A percentile compares a stretch with the other conserved stretches of the same genome.
phyloP scores from a whole-genome alignment of 441 rosid genomes.

The Capsella rubella region DNA sequence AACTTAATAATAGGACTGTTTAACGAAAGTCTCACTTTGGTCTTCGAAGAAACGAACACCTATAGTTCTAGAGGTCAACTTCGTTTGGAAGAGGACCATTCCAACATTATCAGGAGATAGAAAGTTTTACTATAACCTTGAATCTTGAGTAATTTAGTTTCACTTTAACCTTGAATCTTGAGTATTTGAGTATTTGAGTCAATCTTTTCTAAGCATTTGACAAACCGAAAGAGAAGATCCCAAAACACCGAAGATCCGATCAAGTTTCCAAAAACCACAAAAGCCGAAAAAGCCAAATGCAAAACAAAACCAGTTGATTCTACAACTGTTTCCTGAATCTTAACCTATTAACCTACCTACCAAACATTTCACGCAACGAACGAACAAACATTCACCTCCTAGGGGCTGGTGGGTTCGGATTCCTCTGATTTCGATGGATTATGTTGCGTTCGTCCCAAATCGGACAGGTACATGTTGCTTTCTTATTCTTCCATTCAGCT shows the following conservation, averaged over 20 bases:
- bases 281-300: not conserved
- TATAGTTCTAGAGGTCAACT: too few relatives aligned
- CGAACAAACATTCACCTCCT: conserved; percentile 29
- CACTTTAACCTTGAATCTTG: too few relatives aligned
- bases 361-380: not conserved
- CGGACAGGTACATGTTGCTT: conserved; percentile 70
- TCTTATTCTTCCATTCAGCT: conserved; percentile 74
- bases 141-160: not conserved
- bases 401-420: not conserved
- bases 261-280: conserved; percentile 6
- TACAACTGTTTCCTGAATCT: not conserved
- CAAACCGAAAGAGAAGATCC: not conserved
- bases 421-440: conserved; percentile 35
- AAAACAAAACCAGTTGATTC: not conserved
- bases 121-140: not conserved
- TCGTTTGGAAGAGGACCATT: too few relatives aligned
- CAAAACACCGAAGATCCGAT: not conserved
- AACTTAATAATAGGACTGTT: too few relatives aligned
- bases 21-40: too few relatives aligned
- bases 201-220: not conserved
- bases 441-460: conserved; percentile 73
- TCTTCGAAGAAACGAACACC: too few relatives aligned
- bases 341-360: conserved; percentile 6
- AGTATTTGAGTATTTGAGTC: too few relatives aligned
- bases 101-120: not conserved